A percentile compares a stretch with the other conserved stretches of the same genome.
These are phyloP conservation scores for Colletotrichum scovillei DNA, from an alignment of 2,329 filamentous ascomycete species.

Conservation along the genomic window DNA sequence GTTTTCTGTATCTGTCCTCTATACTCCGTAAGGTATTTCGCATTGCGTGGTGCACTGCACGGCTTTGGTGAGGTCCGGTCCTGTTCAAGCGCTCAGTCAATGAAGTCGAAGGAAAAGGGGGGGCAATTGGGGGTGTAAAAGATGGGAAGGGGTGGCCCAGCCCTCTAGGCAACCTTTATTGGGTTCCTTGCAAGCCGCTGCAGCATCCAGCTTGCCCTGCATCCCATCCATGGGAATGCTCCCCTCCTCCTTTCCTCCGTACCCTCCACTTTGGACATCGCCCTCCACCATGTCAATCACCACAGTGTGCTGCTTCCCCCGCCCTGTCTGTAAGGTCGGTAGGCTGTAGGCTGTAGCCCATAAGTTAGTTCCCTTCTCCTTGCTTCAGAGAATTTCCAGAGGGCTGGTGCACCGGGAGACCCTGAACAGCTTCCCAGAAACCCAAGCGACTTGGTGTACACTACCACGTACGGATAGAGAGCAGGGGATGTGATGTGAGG, in stretches of 20 bases:
- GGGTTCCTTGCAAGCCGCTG: slow-evolving; percentile 6
- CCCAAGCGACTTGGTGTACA: background rate
- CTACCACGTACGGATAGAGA: background rate
- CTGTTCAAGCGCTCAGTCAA: background rate
- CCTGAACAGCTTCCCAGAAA: background rate
- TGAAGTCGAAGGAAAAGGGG: background rate
- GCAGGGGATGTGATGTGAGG: background rate
- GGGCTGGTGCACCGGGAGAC: slow-evolving; percentile 10
- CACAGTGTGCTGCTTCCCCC: background rate
- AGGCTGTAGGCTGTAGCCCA: background rate
- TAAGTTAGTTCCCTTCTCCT: background rate
- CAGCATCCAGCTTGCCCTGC: slow-evolving; percentile 1
- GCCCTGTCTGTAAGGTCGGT: background rate
- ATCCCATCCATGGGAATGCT: background rate
- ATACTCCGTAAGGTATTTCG: too few species aligned
- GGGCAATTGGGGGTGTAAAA: background rate
- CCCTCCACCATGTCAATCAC: background rate
- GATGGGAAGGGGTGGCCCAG: background rate
- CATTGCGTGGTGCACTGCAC: background rate
- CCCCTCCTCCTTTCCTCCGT: background rate
- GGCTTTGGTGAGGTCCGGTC: background rate
- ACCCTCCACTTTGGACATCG: background rate
- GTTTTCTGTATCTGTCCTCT: background rate
- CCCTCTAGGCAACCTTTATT: slow-evolving; percentile 21
- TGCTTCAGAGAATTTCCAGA: slow-evolving; percentile 13